Base-by-base conservation (phyloP, 495 filamentous ascomycete genomes). In the Terfezia claveryi region DNA sequence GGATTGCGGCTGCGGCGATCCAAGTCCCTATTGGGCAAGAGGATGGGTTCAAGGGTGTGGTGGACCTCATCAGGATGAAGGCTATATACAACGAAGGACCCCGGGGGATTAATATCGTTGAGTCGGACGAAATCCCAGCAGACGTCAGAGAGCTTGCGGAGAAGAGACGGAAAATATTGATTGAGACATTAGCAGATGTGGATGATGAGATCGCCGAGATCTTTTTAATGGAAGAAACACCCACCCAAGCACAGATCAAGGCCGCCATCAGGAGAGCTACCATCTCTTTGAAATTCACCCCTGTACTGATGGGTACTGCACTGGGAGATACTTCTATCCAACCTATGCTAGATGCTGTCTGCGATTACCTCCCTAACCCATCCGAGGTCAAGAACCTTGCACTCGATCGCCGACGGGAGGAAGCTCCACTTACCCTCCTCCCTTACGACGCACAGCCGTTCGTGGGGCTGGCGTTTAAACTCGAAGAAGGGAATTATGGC, bases 171-270 rank as follows among this genome's bases (percentile, higher is more conserved):
- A 75, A 74, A 57, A 81, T 84, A 63, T 74, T 99, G 46, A 91
- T 99, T 54, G 92, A 96, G 71, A 91, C 87, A 55, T 73, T 99
- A 44, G 92, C 92, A 36, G 92, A 99, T 68, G 88, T 96, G 36
- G 92, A 99, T 63, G 92, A 96, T 57, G 88, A 96, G 70, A 95
- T 99, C 36, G 92, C 91, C 16, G 89, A 99, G 66, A 74, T 95
- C 51, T 99, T 89, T 76, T 71, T 99, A 16, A 87, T 92, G 2
- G 92, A 96, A 69, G 63, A 70, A 55, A 80, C 73, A 38, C 92
- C 92, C 9, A 81, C 80, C 0, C 68, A 73, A 12, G 72, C 78
- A 37, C 89, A 96, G 70, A 80, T 99, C 61, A 88, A 84, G 68
- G 80, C 80, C 38, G 92, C 92, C 20, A 89, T 96, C 61, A 82